Conservation (phyloP, 176 grass and related monocot species). For the Poa annua region DNA sequence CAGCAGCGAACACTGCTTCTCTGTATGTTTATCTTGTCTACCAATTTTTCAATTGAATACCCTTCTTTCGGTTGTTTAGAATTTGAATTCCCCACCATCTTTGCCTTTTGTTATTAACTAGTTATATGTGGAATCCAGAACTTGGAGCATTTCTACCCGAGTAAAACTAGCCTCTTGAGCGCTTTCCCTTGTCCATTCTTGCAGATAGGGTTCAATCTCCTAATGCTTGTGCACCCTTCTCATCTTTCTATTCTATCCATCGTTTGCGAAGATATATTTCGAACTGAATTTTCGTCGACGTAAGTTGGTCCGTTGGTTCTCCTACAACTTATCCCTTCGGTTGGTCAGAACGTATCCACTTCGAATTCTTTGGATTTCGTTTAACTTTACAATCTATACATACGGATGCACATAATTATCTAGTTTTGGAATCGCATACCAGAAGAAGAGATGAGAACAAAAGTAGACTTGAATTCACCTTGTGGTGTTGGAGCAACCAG, state of each 20-base stretch:
- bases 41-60: neutral
- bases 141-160: neutral
- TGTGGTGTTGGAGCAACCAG: neutral
- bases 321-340: slow-evolving; percentile 37
- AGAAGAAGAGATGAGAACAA: neutral
- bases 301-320: slow-evolving; percentile 37
- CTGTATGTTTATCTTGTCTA: neutral
- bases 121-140: neutral
- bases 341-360: slow-evolving; percentile 5
- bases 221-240: neutral
- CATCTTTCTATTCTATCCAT: neutral
- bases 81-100: neutral
- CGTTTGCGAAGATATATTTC: neutral
- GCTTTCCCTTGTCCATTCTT: neutral
- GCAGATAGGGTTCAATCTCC: neutral
- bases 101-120: neutral
- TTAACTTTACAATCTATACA: neutral
- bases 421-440: neutral
- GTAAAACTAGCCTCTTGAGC: neutral
- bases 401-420: neutral
- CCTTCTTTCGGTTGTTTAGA: neutral
- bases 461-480: slow-evolving; percentile 5
- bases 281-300: neutral
- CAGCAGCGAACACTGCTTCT: neutral
- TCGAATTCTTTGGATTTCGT: neutral